phyloP scores from a whole-genome alignment of 495 filamentous ascomycete genomes.

The Elaphomyces granulatus region DNA sequence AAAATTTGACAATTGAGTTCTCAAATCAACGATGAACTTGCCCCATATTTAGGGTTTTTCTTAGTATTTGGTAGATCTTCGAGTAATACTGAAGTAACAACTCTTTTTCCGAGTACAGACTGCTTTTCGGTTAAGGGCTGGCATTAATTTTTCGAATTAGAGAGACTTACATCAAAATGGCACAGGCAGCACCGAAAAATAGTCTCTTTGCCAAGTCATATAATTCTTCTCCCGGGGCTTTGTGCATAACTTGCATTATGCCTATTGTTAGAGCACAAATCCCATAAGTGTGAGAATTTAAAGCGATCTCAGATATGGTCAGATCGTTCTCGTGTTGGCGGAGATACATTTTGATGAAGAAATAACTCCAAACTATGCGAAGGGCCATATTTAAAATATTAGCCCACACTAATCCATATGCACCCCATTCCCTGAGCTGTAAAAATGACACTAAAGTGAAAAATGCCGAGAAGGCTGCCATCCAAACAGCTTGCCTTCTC shows the following conservation, averaged over 20 bases:
- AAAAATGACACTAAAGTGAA: slow-evolving; percentile 64
- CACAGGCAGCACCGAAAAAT: slow-evolving; percentile 37
- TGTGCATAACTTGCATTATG: slow-evolving; percentile 16
- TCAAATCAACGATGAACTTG: slow-evolving; percentile 8
- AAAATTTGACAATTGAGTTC: slow-evolving; percentile 61
- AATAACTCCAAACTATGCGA: slow-evolving; percentile 63
- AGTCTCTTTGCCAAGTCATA: slow-evolving; percentile 37
- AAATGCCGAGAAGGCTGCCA: slow-evolving; percentile 58
- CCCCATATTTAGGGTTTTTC: slow-evolving; percentile 9
- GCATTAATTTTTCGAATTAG: not conserved
- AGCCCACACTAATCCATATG: slow-evolving; percentile 64
- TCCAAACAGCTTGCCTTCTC: slow-evolving; percentile 61
- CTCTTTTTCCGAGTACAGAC: slow-evolving; percentile 43
- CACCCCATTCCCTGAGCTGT: slow-evolving; percentile 48
- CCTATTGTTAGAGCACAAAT: slow-evolving; percentile 20
- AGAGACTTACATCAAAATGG: slow-evolving; percentile 43
- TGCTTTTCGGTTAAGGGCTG: slow-evolving; percentile 13
- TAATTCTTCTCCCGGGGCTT: slow-evolving; percentile 15
- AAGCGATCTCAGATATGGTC: slow-evolving; percentile 12
- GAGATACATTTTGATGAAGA: slow-evolving; percentile 58
- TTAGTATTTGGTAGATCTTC: slow-evolving; percentile 10
- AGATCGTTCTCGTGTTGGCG: slow-evolving; percentile 18
- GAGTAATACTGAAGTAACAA: slow-evolving; percentile 39
- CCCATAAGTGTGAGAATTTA: slow-evolving; percentile 19
- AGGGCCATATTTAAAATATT: slow-evolving; percentile 78